These are phyloP conservation scores for Fusarium ramigenum DNA, from an alignment of 2,329 filamentous ascomycete genomes.

Conservation along the genomic window DNA sequence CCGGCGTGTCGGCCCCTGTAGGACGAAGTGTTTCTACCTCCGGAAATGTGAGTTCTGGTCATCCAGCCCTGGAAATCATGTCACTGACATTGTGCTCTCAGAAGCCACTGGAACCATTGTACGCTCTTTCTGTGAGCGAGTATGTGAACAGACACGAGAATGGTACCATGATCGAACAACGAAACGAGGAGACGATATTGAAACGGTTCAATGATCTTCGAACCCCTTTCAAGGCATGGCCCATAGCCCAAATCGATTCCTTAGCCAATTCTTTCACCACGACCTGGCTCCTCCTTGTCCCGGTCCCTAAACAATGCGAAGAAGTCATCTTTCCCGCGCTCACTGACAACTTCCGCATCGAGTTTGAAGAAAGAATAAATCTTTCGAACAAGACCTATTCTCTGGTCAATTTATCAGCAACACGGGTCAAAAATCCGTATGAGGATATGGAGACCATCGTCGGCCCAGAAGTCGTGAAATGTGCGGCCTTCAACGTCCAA, in stretches of 20 bases:
- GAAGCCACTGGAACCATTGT: slow-evolving; percentile 18
- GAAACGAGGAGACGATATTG: slow-evolving; percentile 44
- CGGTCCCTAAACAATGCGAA: slow-evolving; percentile 28
- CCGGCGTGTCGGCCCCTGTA: neutral
- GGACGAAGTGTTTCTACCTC: neutral
- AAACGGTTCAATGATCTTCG: slow-evolving; percentile 41
- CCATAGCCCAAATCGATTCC: slow-evolving; percentile 44
- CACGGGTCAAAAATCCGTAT: slow-evolving; percentile 46
- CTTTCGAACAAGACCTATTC: slow-evolving; percentile 35
- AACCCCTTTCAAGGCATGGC: slow-evolving; percentile 41
- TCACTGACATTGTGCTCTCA: slow-evolving; percentile 11
- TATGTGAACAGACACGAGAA: slow-evolving; percentile 45
- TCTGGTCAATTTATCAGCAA: slow-evolving; percentile 39
- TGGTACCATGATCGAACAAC: slow-evolving; percentile 48
- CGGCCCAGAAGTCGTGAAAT: slow-evolving; percentile 21
- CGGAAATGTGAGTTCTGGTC: slow-evolving; percentile 6
- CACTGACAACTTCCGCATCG: slow-evolving; percentile 43
- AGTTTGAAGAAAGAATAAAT: slow-evolving; percentile 38
- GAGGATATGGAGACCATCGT: slow-evolving; percentile 26
- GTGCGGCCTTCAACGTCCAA: slow-evolving; percentile 49
- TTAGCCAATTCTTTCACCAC: slow-evolving; percentile 43
- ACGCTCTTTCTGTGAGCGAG: slow-evolving; percentile 37
- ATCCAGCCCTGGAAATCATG: neutral
- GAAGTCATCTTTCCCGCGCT: slow-evolving; percentile 41
- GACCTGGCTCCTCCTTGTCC: slow-evolving; percentile 48